phyloP scores from a whole-genome alignment of 202 grass and related monocot genomes.

The Carex sylvatica region DNA sequence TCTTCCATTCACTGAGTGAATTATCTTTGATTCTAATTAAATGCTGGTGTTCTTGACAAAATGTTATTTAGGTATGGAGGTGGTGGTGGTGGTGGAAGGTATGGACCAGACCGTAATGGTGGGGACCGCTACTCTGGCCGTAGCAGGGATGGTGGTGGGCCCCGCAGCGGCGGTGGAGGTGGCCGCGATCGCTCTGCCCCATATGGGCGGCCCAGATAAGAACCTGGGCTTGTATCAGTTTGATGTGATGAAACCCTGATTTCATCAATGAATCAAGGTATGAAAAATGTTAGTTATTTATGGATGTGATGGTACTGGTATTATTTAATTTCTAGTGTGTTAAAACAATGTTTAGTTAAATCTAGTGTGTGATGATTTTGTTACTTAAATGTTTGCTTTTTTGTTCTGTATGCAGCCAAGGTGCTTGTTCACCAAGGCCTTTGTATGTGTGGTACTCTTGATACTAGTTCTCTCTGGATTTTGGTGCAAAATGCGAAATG shows the following conservation, averaged over 20 bases:
- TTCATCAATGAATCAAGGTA: constrained; percentile 32
- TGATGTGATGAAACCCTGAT: constrained; percentile 18
- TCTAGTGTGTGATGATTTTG: constrained; percentile 23
- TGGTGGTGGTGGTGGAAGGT: constrained; percentile 40
- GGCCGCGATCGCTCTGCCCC: constrained; percentile 84
- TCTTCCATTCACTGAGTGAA: background rate
- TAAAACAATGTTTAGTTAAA: constrained; percentile 29
- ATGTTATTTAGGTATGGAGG: constrained; percentile 49
- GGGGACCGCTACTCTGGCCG: constrained; percentile 67
- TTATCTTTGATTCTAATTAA: background rate
- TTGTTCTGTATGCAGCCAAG: constrained; percentile 38
- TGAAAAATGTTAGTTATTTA: constrained; percentile 14
- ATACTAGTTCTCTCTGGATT: constrained; percentile 32
- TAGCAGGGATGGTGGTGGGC: constrained; percentile 61
- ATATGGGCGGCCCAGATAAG: constrained; percentile 54
- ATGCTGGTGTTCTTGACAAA: background rate
- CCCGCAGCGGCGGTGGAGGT: constrained; percentile 37
- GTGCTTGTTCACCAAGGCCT: constrained; percentile 32
- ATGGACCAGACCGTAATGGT: constrained; percentile 74
- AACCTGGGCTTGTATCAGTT: constrained; percentile 24
- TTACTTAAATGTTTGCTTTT: constrained; percentile 33
- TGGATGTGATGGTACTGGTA: constrained; percentile 20
- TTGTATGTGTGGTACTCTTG: constrained; percentile 33
- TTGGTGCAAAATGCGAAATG: constrained; percentile 28
- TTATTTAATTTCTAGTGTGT: constrained; percentile 25